These are phyloP conservation scores for Aegle marmelos DNA, from an alignment of 345 rosid genomes.

Conservation along the genomic window DNA sequence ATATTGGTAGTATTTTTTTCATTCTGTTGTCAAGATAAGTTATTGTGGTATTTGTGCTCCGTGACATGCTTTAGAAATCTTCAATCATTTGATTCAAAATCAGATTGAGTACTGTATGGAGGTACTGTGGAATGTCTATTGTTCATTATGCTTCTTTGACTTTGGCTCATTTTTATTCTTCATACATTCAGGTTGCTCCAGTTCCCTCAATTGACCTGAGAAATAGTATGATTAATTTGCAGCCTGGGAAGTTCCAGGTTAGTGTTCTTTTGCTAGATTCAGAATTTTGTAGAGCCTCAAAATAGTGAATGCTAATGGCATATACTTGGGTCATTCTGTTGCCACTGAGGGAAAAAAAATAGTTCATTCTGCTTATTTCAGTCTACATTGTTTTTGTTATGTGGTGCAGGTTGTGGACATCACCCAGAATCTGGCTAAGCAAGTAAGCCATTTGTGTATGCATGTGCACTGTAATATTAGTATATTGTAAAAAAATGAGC, in stretches of 20 bases:
- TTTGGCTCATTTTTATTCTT: slow-evolving; percentile 3
- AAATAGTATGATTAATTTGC: slow-evolving; percentile 18
- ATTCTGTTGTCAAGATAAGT: background rate
- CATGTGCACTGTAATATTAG: background rate
- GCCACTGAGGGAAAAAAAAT: background rate
- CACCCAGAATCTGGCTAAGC: slow-evolving; percentile 21
- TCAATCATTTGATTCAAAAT: slow-evolving; percentile 47
- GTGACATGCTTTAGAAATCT: slow-evolving; percentile 46
- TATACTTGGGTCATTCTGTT: background rate
- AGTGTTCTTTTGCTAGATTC: slow-evolving; percentile 3
- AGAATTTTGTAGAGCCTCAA: background rate
- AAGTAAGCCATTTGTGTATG: slow-evolving; percentile 27
- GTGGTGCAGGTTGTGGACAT: slow-evolving; percentile 43
- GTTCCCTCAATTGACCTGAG: slow-evolving; percentile 7
- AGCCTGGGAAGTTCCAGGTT: slow-evolving; percentile 37
- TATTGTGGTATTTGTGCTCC: slow-evolving; percentile 21
- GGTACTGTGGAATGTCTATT: slow-evolving; percentile 33
- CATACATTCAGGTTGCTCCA: slow-evolving; percentile 38
- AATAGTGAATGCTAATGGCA: background rate
- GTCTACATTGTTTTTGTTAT: slow-evolving; percentile 17
- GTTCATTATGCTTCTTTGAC: slow-evolving; percentile 1
- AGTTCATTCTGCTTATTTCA: background rate
- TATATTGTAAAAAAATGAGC: background rate
- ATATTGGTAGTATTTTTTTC: background rate
- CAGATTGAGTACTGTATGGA: slow-evolving; percentile 54